Evolutionary conservation across 2,329 filamentous ascomycete genomes (phyloP).

Genomic region (Talaromyces sp.): DNA sequence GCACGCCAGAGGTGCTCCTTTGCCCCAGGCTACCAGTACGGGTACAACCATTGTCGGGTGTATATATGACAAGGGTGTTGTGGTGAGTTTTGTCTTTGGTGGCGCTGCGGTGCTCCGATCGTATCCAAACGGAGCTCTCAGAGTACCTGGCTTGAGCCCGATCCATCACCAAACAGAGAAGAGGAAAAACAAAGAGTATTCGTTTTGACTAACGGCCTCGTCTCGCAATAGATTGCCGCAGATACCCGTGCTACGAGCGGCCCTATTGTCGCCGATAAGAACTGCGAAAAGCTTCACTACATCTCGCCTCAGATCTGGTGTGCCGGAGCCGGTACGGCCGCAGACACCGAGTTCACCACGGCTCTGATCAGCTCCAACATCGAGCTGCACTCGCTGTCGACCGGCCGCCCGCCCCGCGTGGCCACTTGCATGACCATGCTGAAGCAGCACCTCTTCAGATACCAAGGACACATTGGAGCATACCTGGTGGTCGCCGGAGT

Average conservation of each 20-base stretch:
- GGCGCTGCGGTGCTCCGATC: neutral
- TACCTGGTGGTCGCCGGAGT: slow-evolving; percentile 97
- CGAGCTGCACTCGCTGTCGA: slow-evolving; percentile 93
- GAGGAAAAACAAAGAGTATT: slow-evolving; percentile 4
- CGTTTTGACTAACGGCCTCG: slow-evolving; percentile 14
- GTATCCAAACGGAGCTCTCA: neutral
- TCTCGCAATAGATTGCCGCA: slow-evolving; percentile 70
- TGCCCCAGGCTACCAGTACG: slow-evolving; percentile 96
- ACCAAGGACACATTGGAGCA: slow-evolving; percentile 96
- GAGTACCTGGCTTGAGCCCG: neutral
- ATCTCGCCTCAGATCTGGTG: slow-evolving; percentile 99
- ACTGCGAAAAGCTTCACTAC: slow-evolving; percentile 99
- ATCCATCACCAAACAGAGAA: neutral
- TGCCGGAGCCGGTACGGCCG: slow-evolving; percentile 92
- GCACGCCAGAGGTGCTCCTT: slow-evolving; percentile 85
- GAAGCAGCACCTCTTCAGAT: slow-evolving; percentile 98
- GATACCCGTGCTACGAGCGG: slow-evolving; percentile 96
- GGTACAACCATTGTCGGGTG: slow-evolving; percentile 98
- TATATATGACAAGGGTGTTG: slow-evolving; percentile 92
- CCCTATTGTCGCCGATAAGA: slow-evolving; percentile 99
- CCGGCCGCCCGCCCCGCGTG: slow-evolving; percentile 91
- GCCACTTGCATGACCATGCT: slow-evolving; percentile 99
- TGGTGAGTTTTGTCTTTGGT: slow-evolving; percentile 54
- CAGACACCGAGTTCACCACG: slow-evolving; percentile 98
- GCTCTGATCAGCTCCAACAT: slow-evolving; percentile 97